These are phyloP conservation scores for Tricholoma flavovirens DNA, from an alignment of 768 basidiomycete genomes.

Conservation along the genomic window DNA sequence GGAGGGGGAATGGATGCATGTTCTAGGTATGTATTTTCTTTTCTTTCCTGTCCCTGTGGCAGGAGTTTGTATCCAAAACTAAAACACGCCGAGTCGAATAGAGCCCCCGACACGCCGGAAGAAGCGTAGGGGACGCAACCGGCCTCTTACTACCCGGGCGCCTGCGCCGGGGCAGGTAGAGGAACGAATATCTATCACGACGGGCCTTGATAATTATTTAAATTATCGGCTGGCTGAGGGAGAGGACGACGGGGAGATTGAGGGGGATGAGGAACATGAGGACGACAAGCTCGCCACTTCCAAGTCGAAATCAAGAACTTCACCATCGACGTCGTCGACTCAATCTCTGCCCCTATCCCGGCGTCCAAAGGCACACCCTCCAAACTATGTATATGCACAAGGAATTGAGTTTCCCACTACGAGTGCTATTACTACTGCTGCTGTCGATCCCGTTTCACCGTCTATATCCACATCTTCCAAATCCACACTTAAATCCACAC, in stretches of 20 bases:
- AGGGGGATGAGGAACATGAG: not conserved
- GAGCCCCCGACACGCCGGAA: slow-evolving; percentile 25
- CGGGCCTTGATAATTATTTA: not conserved
- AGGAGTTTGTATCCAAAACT: slow-evolving; percentile 1
- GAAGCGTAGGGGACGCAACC: slow-evolving; percentile 28
- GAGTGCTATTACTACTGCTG: not conserved
- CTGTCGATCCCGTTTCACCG: not conserved
- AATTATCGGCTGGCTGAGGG: not conserved
- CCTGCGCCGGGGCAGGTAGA: too few species aligned
- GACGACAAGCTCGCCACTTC: not conserved
- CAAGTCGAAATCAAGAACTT: not conserved
- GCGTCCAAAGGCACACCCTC: not conserved
- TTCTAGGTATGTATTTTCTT: slow-evolving; percentile 28
- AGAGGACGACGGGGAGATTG: not conserved
- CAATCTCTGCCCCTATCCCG: not conserved
- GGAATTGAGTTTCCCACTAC: not conserved
- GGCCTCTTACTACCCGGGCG: not conserved
- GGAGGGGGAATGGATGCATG: slow-evolving; percentile 31
- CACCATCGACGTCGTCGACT: not conserved
- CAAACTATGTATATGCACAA: not conserved
- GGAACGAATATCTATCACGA: not conserved
- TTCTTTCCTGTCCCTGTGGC: not conserved
- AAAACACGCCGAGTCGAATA: slow-evolving; percentile 18
- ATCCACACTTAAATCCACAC: slow-evolving; percentile 3
- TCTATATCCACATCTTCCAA: slow-evolving; percentile 5